phyloP scores from a whole-genome alignment of 495 filamentous ascomycete genomes.

The Xylaria acuta region DNA sequence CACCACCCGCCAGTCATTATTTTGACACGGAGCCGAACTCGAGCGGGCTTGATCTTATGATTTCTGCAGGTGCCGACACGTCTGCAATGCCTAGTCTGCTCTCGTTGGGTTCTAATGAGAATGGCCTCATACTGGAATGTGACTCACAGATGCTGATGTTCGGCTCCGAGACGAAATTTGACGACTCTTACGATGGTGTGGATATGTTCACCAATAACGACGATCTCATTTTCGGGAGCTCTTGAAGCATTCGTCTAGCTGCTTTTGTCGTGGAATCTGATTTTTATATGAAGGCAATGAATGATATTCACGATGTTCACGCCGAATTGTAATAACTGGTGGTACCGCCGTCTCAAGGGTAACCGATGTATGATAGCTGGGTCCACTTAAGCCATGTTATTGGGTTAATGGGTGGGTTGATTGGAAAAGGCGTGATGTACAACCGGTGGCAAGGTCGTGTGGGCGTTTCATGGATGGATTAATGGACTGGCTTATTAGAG shows the following conservation, averaged over 20 bases:
- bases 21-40: conserved; percentile 51
- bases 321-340: conserved; percentile 9
- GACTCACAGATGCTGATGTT: conserved; percentile 51
- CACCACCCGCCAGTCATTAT: conserved; percentile 50
- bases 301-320: conserved; percentile 5
- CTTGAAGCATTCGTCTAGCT: conserved; percentile 20
- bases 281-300: background rate
- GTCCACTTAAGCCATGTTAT: background rate
- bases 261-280: background rate
- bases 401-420: background rate
- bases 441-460: background rate
- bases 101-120: conserved; percentile 40
- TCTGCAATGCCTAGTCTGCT: conserved; percentile 43
- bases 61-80: conserved; percentile 33
- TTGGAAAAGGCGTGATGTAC: background rate
- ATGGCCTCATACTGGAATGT: conserved; percentile 42
- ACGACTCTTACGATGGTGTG: conserved; percentile 48
- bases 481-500: conserved; percentile 9
- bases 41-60: conserved; percentile 36
- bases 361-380: conserved; percentile 21
- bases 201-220: conserved; percentile 51
- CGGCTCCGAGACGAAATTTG: conserved; percentile 47
- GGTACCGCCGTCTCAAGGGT: background rate
- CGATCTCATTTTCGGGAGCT: conserved; percentile 55
- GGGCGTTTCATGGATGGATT: conserved; percentile 20